Evolutionary conservation across 371 early-diverging fungal species (phyloP).

Genomic region (Mortierella sp.): DNA sequence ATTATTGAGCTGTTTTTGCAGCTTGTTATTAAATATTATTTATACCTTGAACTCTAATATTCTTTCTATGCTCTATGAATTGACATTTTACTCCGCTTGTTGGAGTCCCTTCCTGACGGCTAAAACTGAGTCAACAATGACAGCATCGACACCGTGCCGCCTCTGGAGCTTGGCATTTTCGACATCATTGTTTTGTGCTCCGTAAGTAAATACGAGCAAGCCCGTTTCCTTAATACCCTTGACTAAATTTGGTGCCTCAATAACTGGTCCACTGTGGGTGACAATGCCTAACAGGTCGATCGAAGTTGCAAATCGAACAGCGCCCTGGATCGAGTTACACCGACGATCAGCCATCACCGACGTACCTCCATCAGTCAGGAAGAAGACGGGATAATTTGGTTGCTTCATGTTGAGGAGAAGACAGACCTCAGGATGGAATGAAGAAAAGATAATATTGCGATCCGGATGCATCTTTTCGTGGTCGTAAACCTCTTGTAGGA

Average conservation of each 20-base stretch:
- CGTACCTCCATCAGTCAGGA: constrained; percentile 92
- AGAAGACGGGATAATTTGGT: constrained; percentile 89
- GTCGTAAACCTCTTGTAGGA: constrained; percentile 83
- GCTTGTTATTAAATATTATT: too few species aligned
- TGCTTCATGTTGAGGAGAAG: constrained; percentile 87
- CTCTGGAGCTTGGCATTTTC: constrained; percentile 80
- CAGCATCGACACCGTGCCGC: constrained; percentile 84
- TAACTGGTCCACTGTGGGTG: constrained; percentile 79
- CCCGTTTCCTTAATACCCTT: constrained; percentile 79
- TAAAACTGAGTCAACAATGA: constrained; percentile 78
- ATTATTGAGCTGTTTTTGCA: too few species aligned
- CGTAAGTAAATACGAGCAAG: constrained; percentile 90
- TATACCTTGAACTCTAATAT: neutral
- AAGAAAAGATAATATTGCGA: constrained; percentile 92
- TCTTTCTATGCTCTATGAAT: neutral
- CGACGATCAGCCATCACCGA: constrained; percentile 82
- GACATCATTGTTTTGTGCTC: constrained; percentile 83
- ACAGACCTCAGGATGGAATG: constrained; percentile 95
- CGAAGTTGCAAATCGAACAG: constrained; percentile 86
- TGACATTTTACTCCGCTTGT: constrained; percentile 27
- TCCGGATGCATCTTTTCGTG: constrained; percentile 72
- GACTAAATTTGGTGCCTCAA: constrained; percentile 84
- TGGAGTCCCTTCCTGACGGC: constrained; percentile 72
- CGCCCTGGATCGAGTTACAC: constrained; percentile 86
- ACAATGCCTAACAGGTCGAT: constrained; percentile 89